phyloP scores from a whole-genome alignment of 805 yeast genomes.

The Candida awuae region DNA sequence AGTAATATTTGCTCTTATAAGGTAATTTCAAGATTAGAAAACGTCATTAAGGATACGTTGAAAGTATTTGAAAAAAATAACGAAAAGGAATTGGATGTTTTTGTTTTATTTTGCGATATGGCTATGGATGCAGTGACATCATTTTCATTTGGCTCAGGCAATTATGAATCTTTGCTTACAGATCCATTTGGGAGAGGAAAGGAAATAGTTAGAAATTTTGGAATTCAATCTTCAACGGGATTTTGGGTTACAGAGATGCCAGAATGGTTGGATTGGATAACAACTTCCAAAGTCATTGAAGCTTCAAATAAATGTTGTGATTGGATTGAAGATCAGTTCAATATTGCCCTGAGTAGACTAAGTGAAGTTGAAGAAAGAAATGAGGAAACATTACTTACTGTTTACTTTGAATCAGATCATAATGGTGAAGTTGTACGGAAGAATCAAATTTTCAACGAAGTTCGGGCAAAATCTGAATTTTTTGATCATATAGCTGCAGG shows the following conservation, averaged over 20 bases:
- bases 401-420: conserved; percentile 13
- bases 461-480: conserved; percentile 38
- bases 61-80: conserved; percentile 17
- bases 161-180: conserved; percentile 38
- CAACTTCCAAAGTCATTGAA: conserved; percentile 31
- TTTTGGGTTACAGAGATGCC: conserved; percentile 63
- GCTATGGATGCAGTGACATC: conserved; percentile 65
- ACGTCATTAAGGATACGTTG: conserved; percentile 27
- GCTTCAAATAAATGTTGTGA: conserved; percentile 34
- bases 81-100: conserved; percentile 40
- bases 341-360: conserved; percentile 13
- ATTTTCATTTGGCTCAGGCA: conserved; percentile 47
- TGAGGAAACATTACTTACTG: conserved; percentile 19
- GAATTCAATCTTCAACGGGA: conserved; percentile 48
- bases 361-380: conserved; percentile 13
- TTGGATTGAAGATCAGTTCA: conserved; percentile 36
- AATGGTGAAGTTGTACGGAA: conserved; percentile 4
- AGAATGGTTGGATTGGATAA: conserved; percentile 36
- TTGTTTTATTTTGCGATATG: conserved; percentile 55
- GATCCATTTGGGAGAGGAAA: conserved; percentile 33
- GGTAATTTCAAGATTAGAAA: conserved; percentile 29
- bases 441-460: conserved; percentile 13
- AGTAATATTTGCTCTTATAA: conserved; percentile 28
- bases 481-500: conserved; percentile 71
- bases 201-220: conserved; percentile 36